phyloP scores from a whole-genome alignment of 1,139 yeast genomes.

The Casaregolazyma lundiana region DNA sequence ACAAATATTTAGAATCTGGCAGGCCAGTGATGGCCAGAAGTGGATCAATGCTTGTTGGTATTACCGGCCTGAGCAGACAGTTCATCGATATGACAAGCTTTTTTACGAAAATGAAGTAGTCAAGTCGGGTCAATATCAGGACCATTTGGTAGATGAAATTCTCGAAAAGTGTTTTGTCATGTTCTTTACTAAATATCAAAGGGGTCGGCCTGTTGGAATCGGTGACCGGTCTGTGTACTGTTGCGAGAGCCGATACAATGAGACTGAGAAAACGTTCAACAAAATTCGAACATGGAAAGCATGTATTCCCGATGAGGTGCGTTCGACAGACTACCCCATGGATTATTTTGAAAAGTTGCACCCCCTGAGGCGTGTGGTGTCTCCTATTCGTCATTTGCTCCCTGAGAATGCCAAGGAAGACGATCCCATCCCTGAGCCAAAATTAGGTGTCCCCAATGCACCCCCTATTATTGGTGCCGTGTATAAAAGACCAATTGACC shows the following conservation, averaged over 20 bases:
- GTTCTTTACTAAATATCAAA: conserved; percentile 87
- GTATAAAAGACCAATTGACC: conserved; percentile 67
- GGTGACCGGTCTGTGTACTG: conserved; percentile 66
- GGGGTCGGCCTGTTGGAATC: conserved; percentile 87
- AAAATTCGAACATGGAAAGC: conserved; percentile 98
- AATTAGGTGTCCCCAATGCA: conserved; percentile 73
- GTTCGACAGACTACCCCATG: conserved; percentile 78
- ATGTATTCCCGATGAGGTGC: conserved; percentile 92
- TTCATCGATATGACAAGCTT: conserved; percentile 82
- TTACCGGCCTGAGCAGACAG: conserved; percentile 95
- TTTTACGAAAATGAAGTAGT: conserved; percentile 93
- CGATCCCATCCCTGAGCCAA: conserved; percentile 79
- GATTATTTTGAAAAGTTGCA: conserved; percentile 44
- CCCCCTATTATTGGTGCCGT: conserved; percentile 94
- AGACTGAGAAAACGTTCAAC: conserved; percentile 81
- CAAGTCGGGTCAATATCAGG: conserved; percentile 95
- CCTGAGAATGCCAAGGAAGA: conserved; percentile 66
- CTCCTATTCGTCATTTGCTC: conserved; percentile 75
- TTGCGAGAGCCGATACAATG: conserved; percentile 93
- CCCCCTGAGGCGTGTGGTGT: conserved; percentile 62
- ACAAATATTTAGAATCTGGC: conserved; percentile 91
- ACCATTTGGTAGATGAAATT: conserved; percentile 82
- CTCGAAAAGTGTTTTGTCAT: conserved; percentile 93
- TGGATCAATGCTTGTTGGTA: conserved; percentile 98
- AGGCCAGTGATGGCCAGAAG: conserved; percentile 69